These are phyloP conservation scores for Ephemerocybe angulata DNA, from an alignment of 768 basidiomycete genomes.

Conservation along the genomic window DNA sequence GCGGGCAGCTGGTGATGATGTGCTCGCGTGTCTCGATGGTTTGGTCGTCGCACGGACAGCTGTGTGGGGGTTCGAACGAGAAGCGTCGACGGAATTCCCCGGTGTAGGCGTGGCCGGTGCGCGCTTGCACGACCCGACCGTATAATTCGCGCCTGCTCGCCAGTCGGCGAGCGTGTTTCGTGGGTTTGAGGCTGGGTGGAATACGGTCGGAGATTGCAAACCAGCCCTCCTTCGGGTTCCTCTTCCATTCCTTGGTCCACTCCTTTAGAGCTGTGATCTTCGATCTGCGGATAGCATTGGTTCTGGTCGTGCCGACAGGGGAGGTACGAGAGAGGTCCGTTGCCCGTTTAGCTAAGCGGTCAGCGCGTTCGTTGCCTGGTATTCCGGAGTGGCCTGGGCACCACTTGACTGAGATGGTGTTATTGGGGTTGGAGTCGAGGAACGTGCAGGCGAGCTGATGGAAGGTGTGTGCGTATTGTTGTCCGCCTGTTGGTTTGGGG, in stretches of 20 bases:
- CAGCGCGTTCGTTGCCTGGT: constrained; percentile 21
- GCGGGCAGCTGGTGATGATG: constrained; percentile 18
- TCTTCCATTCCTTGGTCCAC: constrained; percentile 19
- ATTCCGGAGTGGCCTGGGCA: constrained; percentile 17
- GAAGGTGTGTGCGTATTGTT: constrained; percentile 15
- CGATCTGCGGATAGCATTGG: constrained; percentile 13
- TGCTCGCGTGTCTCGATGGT: constrained; percentile 21
- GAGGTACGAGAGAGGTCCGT: neutral
- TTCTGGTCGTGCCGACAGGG: constrained; percentile 10
- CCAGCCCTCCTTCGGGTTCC: constrained; percentile 1
- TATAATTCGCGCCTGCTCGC: constrained; percentile 9
- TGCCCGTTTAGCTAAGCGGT: constrained; percentile 23
- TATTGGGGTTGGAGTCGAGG: constrained; percentile 8
- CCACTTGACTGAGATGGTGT: constrained; percentile 17
- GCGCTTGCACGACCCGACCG: constrained; percentile 22
- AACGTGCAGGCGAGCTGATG: constrained; percentile 3
- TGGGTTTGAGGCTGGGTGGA: constrained; percentile 15
- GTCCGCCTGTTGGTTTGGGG: constrained; percentile 17
- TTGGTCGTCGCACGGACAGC: constrained; percentile 24
- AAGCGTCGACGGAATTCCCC: constrained; percentile 25
- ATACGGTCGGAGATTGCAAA: constrained; percentile 16
- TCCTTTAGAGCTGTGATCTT: constrained; percentile 4
- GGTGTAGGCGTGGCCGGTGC: constrained; percentile 23
- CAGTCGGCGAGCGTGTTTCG: constrained; percentile 13
- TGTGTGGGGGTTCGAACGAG: constrained; percentile 9